Base-by-base conservation (phyloP, 805 yeast genomes). In the Isabelozyma heimii region DNA sequence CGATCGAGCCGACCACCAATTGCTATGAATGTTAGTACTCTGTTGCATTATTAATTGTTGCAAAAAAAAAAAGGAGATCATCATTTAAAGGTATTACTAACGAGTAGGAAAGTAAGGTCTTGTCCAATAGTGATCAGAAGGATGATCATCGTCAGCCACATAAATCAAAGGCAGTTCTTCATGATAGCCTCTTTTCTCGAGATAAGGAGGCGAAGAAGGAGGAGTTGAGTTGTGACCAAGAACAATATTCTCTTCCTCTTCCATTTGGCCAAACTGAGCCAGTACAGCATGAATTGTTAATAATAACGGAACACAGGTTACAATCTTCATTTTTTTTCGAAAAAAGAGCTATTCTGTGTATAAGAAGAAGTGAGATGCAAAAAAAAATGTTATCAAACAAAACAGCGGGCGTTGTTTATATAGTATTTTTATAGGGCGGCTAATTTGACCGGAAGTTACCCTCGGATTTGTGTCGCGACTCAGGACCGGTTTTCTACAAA, bases 1-100 rank as follows among this genome's bases (percentile, higher is more conserved):
- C 69, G 69, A 40, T 73, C 78, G 16, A 79, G 53, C 48, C 82
- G 65, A 5, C 83, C 82, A 6, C 80, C 82, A 26, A 62, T 46
- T 4, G 75, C 74, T 67, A 45, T 17, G 27, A 52, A 52, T 53
- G 51, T 55, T 48, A 46, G 30, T 12, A 14, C 13, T n/a, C 17
- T 12, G 17, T 8, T 8, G 4, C 9, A 24, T n/a, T 26, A 2
- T n/a, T 15, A 38, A 43, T 24, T 20, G 17, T 8, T 30, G 17
- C 24, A 26, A 20, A 26, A 28, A 39, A 40, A 41, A 26, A 30
- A 24, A 17, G 15, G 27, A 38, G 37, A 20, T 27, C 37, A 10
- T 30, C 33, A 16, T n/a, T 6, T 40, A 10, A 12, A 8, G 37
- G 48, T 48, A 47, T 42, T 50, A 68, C 73, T n/a, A 57, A 70